phyloP scores from a whole-genome alignment of 2,329 filamentous ascomycete species.

The Alternaria brassicae region DNA sequence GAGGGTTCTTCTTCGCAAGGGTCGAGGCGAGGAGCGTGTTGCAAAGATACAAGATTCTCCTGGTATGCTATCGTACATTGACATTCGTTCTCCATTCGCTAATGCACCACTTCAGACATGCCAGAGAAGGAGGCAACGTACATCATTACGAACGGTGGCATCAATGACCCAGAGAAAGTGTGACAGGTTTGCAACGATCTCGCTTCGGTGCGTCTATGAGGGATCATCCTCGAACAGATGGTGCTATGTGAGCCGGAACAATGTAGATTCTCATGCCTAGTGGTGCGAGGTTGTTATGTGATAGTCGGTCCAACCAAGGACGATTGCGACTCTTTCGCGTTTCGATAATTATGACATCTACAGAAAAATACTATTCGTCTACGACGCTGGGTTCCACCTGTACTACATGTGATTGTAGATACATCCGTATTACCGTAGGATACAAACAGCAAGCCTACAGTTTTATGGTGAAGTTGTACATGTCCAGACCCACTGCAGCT shows the following conservation, averaged over 20 bases:
- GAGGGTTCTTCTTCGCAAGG: constrained; percentile 70
- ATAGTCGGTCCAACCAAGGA: neutral
- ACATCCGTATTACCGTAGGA: neutral
- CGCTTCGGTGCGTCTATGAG: neutral
- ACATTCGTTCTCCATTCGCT: constrained; percentile 25
- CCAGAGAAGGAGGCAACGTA: constrained; percentile 74
- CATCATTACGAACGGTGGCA: constrained; percentile 72
- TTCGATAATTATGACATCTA: neutral
- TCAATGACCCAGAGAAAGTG: constrained; percentile 70
- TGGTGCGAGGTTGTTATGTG: neutral
- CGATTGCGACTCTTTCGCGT: neutral
- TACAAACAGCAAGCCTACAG: constrained; percentile 55
- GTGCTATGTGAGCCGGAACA: neutral
- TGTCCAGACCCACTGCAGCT: constrained; percentile 72
- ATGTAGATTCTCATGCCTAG: neutral
- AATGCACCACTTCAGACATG: constrained; percentile 60
- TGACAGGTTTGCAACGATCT: constrained; percentile 37
- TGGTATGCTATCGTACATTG: constrained; percentile 53
- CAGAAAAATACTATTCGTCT: neutral
- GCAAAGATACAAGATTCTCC: constrained; percentile 73
- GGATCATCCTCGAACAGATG: neutral
- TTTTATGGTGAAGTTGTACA: constrained; percentile 73
- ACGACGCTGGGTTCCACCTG: no score
- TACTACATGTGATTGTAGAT: neutral
- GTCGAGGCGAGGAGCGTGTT: constrained; percentile 72